phyloP scores from a whole-genome alignment of 805 yeast genomes.

The Pichia deserticola region DNA sequence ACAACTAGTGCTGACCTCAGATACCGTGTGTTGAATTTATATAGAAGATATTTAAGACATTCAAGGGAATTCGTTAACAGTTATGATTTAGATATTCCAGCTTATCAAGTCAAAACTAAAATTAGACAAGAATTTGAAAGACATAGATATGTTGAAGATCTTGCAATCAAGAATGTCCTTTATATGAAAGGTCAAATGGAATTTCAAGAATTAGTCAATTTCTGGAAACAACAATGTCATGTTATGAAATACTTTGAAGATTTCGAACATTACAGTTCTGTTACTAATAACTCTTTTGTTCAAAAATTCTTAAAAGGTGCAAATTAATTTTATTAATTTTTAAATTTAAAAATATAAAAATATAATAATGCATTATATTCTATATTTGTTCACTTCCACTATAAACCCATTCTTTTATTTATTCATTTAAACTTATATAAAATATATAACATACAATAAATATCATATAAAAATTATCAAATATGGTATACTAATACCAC shows the following conservation, averaged over 20 bases:
- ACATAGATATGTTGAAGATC: conserved; percentile 61
- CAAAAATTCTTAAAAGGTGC: conserved; percentile 68
- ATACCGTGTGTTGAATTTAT: conserved; percentile 56
- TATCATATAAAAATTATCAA: neutral
- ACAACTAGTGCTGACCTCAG: conserved; percentile 55
- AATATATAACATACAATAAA: neutral
- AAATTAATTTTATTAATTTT: conserved; percentile 8
- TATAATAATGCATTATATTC: too few species aligned
- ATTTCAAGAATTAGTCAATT: conserved; percentile 78
- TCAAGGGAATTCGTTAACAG: conserved; percentile 43
- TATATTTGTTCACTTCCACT: conserved; percentile 21
- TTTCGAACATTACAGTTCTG: conserved; percentile 47
- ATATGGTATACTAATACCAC: too few species aligned
- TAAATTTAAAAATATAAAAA: too few species aligned
- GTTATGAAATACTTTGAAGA: conserved; percentile 75
- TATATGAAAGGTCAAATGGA: conserved; percentile 86
- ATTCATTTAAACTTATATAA: conserved; percentile 16
- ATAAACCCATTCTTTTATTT: conserved; percentile 24
- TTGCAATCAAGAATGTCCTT: conserved; percentile 59
- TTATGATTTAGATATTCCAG: conserved; percentile 71
- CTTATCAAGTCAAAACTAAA: conserved; percentile 71
- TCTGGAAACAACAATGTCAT: conserved; percentile 87
- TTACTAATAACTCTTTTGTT: conserved; percentile 55
- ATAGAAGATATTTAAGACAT: conserved; percentile 66
- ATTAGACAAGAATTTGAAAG: conserved; percentile 87